phyloP scores from a whole-genome alignment of 169 alveolate species.

The Babesia gibsoni region DNA sequence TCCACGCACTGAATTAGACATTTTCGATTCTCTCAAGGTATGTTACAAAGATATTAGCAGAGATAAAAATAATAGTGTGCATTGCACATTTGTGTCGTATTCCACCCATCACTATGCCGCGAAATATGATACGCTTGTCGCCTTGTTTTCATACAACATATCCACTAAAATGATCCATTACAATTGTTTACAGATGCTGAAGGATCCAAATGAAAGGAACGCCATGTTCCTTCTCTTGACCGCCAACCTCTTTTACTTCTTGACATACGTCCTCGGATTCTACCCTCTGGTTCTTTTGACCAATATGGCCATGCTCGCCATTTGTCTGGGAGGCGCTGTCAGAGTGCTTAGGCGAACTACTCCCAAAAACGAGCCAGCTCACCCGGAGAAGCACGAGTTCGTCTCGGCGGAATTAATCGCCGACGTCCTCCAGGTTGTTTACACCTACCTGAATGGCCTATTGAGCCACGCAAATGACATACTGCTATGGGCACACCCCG shows the following conservation, averaged over 20 bases:
- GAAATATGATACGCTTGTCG: too few relatives aligned
- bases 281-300: conserved; percentile 27
- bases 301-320: conserved; percentile 10
- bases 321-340: conserved; percentile 38
- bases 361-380: background rate
- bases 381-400: conserved; percentile 1
- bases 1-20: too few relatives aligned
- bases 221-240: conserved; percentile 28
- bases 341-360: conserved; percentile 12
- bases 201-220: conserved; percentile 4
- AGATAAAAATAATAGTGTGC: too few relatives aligned
- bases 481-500: conserved; percentile 43
- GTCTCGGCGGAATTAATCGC: conserved; percentile 6
- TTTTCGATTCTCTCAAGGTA: too few relatives aligned
- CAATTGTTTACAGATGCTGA: conserved; percentile 1
- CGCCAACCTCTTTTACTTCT: conserved; percentile 44
- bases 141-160: too few relatives aligned
- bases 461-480: background rate
- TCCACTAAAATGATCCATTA: too few relatives aligned
- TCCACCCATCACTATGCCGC: too few relatives aligned
- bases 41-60: too few relatives aligned
- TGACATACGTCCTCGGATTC: conserved; percentile 35
- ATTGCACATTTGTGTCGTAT: too few relatives aligned
- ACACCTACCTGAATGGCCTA: conserved; percentile 3
- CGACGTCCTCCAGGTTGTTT: background rate